A percentile compares a stretch with the other conserved stretches of the same genome.
Conservation (phyloP, 1,284 basidiomycete genomes). For the Garcileccinum viscosum region DNA sequence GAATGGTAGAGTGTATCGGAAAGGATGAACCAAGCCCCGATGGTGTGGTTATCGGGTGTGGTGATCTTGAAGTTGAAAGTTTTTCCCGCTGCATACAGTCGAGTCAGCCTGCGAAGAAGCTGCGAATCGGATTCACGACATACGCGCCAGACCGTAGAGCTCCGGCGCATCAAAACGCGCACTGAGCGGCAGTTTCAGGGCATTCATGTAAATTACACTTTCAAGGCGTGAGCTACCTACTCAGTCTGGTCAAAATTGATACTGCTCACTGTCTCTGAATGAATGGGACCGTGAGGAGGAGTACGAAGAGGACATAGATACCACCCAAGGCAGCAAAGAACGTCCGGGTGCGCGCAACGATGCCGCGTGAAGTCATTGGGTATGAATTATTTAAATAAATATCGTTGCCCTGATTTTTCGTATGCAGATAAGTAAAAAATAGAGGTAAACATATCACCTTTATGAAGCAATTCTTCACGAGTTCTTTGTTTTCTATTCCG, state of each 20-base stretch:
- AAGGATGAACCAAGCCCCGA: constrained; percentile 92
- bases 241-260: constrained; percentile 11
- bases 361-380: constrained; percentile 11
- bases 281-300: constrained; percentile 63
- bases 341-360: constrained; percentile 42
- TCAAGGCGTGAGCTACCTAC: constrained; percentile 16
- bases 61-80: constrained; percentile 74
- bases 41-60: constrained; percentile 77
- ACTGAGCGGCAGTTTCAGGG: constrained; percentile 67
- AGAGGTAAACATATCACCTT: not conserved
- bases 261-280: constrained; percentile 76
- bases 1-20: constrained; percentile 71
- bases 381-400: not conserved
- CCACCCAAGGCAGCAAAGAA: constrained; percentile 49
- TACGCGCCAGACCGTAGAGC: constrained; percentile 83
- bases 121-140: constrained; percentile 37
- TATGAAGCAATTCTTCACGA: too few relatives aligned
- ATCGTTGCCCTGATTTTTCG: not conserved
- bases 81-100: constrained; percentile 66
- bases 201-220: constrained; percentile 72
- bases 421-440: not conserved
- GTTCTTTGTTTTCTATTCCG: too few relatives aligned
- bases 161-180: constrained; percentile 73
- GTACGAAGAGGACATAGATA: constrained; percentile 61
- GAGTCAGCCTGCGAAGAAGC: constrained; percentile 5